Evolutionary conservation across 2,329 filamentous ascomycete genomes (phyloP), one percentile per base, ranked within the genome.

Genomic region (Epichloe aotearoae): DNA sequence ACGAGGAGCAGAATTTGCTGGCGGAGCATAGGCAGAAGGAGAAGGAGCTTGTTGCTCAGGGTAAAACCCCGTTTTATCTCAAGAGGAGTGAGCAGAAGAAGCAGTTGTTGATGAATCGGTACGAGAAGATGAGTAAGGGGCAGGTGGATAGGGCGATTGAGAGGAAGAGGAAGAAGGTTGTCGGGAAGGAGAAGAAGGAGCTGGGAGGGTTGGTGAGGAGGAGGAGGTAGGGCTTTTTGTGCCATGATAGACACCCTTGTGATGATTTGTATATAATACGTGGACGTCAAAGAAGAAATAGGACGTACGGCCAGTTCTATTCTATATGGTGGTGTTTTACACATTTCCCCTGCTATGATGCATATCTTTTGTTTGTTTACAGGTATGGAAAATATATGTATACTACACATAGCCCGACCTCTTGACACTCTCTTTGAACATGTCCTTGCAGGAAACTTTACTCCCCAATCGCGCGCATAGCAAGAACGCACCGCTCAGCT

Each of bases 41-140:
- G 74, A 89, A 88, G 70, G 85, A 90, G 65, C 71, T 86, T 54
- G 82, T 97, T 48, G 82, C 82, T 60, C 80, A 94, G 70, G 93
- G 93, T 54, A 96, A 96, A 80, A 81, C 78, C 64, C 91, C 93
- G 0, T 98, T 89, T 70, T 97, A 88, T 68, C 72, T 97, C 60
- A 98, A 98, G 79, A 84, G 83, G 72, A 82, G 83, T 62, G 91
- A 96, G 70, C 80, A 93, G 73, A 95, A 93, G 82, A 88, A 91
- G 74, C 74, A 84, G 67, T 74, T 89, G 51, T 72, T 96, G 55
- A 73, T 86, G 62, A 83, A 93, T 60, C 81, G 84, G 64, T 96
- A 86, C 68, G 78, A 83, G 59, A 78, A 79, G 53, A 85, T 97
- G 84, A 93, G 87, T 68, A 84, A 85, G 64, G 84, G 83, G 65